These are phyloP conservation scores for Botrytis aclada DNA, from an alignment of 2,329 filamentous ascomycete species.

Conservation along the genomic window DNA sequence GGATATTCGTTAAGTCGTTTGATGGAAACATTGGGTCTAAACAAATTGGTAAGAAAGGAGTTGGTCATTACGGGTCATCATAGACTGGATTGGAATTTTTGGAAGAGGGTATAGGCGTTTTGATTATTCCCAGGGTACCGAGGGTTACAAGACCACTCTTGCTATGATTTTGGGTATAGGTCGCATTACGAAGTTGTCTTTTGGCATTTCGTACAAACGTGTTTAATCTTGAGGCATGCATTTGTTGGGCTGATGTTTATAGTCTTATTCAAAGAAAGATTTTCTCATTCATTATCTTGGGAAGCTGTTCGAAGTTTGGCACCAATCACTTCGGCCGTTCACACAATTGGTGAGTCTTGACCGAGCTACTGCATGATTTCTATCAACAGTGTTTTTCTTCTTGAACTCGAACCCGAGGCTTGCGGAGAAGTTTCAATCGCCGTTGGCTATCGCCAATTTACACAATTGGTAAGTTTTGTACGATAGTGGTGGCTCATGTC, in stretches of 20 bases:
- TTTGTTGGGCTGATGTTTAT: constrained; percentile 21
- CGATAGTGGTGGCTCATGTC: neutral
- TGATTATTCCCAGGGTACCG: constrained; percentile 13
- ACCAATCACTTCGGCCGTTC: neutral
- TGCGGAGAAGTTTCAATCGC: neutral
- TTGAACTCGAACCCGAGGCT: neutral
- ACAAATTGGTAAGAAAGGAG: constrained; percentile 10
- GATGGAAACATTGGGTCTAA: neutral
- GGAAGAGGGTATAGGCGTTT: constrained; percentile 10
- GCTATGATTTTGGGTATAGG: constrained; percentile 17
- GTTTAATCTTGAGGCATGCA: constrained; percentile 1
- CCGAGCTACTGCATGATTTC: neutral
- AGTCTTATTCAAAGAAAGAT: constrained; percentile 11
- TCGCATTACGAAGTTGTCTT: constrained; percentile 2
- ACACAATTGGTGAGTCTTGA: neutral
- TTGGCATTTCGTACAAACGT: neutral
- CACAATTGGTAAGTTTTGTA: neutral
- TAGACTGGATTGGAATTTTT: constrained; percentile 15
- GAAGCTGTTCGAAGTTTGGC: neutral
- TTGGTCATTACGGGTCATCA: constrained; percentile 3
- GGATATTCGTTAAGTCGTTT: constrained; percentile 60
- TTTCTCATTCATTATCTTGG: neutral
- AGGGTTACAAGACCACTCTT: constrained; percentile 11
- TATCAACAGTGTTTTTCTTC: neutral
- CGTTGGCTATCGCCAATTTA: too few species aligned